Percentiles rank a stretch among this genome's conserved stretches.
These are phyloP conservation scores for Macrolepiota fuliginosa DNA, from an alignment of 768 basidiomycete species.

Conservation along the genomic window DNA sequence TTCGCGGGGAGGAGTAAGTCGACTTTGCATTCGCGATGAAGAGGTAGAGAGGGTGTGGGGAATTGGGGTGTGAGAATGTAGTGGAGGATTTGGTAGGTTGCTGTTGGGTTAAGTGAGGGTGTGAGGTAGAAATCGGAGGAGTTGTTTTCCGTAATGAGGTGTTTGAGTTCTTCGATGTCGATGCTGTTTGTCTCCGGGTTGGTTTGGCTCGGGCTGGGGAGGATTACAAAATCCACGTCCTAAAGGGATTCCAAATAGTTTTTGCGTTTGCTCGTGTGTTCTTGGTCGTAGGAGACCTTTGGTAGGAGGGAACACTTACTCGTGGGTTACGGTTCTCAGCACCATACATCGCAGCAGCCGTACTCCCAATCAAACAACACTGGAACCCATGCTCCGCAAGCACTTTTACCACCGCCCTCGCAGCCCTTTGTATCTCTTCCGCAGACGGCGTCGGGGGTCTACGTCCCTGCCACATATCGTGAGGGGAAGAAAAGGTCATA, in stretches of 20 bases:
- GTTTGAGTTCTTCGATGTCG: conserved; percentile 38
- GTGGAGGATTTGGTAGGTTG: conserved; percentile 43
- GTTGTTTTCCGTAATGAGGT: conserved; percentile 27
- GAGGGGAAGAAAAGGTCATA: background rate
- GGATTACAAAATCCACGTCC: conserved; percentile 48
- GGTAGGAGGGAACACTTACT: conserved; percentile 22
- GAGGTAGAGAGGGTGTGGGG: background rate
- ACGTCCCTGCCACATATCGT: background rate
- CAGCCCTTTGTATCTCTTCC: conserved; percentile 23
- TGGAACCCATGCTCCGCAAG: conserved; percentile 23
- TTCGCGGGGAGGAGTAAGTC: conserved; percentile 33
- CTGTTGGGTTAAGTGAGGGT: conserved; percentile 30
- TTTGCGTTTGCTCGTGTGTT: conserved; percentile 5
- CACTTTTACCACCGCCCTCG: conserved; percentile 23
- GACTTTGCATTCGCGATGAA: conserved; percentile 30
- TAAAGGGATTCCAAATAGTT: conserved; percentile 16
- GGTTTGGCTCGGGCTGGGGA: conserved; percentile 20
- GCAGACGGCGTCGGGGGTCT: conserved; percentile 7
- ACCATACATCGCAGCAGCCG: conserved; percentile 37
- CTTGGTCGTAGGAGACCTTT: no score
- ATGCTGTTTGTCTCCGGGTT: background rate
- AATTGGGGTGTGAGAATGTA: conserved; percentile 22
- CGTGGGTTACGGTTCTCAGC: conserved; percentile 31
- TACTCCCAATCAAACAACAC: conserved; percentile 38
- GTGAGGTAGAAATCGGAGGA: conserved; percentile 33